These are phyloP conservation scores for Wickerhamiella cacticola DNA, from an alignment of 805 yeast genomes.

Conservation along the genomic window DNA sequence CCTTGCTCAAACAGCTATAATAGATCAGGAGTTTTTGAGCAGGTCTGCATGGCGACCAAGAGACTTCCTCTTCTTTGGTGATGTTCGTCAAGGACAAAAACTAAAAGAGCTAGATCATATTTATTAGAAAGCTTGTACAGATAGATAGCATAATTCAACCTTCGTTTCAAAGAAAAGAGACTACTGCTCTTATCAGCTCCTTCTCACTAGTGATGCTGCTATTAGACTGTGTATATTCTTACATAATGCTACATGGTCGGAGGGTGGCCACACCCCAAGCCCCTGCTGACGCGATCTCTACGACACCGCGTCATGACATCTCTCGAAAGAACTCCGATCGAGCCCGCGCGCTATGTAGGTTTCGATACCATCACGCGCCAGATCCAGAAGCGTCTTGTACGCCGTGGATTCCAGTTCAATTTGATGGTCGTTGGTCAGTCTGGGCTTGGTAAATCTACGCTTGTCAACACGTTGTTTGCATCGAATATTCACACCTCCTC, in stretches of 20 bases:
- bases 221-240: no score
- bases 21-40: neutral
- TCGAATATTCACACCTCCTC: constrained; percentile 61
- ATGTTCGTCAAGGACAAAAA: neutral
- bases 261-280: neutral
- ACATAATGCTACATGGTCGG: no score
- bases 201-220: no score
- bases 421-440: constrained; percentile 84
- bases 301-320: constrained; percentile 6
- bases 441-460: constrained; percentile 89
- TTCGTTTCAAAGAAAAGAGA: no score
- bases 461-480: constrained; percentile 81
- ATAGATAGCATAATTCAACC: neutral
- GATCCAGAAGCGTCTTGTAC: constrained; percentile 82
- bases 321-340: constrained; percentile 12
- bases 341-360: constrained; percentile 76
- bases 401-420: constrained; percentile 89
- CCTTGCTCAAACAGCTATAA: constrained; percentile 45
- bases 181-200: no score
- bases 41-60: neutral
- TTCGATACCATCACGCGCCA: constrained; percentile 93
- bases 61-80: constrained; percentile 3
- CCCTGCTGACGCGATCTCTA: constrained; percentile 1
- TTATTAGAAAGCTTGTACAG: neutral
- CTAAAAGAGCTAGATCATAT: neutral